Percentiles rank a stretch among this genome's conserved stretches.
These are phyloP conservation scores for Metschnikowia henanensis DNA, from an alignment of 805 yeast genomes.

Conservation along the genomic window DNA sequence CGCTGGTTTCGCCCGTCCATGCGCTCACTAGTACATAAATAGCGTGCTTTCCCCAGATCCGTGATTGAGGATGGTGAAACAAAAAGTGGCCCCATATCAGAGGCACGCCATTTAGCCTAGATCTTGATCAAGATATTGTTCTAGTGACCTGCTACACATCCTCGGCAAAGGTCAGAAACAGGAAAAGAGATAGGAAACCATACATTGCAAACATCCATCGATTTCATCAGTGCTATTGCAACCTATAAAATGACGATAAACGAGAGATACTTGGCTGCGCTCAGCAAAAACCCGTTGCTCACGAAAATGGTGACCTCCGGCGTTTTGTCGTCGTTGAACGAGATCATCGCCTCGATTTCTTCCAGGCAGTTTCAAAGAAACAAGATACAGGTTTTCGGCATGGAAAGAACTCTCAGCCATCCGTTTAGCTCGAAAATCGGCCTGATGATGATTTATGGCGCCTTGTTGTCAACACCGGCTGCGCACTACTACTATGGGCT, in stretches of 20 bases:
- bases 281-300: constrained; percentile 51
- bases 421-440: constrained; percentile 46
- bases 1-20: too few species aligned
- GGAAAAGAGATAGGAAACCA: too few species aligned
- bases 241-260: constrained; percentile 22
- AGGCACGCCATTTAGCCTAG: too few species aligned
- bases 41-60: too few species aligned
- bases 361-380: constrained; percentile 44
- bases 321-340: constrained; percentile 55
- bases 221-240: neutral
- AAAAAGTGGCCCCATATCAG: too few species aligned
- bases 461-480: constrained; percentile 54
- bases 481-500: constrained; percentile 52
- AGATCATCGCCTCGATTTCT: constrained; percentile 51
- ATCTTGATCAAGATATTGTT: too few species aligned
- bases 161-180: too few species aligned
- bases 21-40: too few species aligned
- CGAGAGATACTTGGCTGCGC: constrained; percentile 33
- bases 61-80: too few species aligned
- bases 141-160: neutral
- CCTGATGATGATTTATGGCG: constrained; percentile 57
- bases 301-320: constrained; percentile 62
- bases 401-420: constrained; percentile 33
- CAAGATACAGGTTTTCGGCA: constrained; percentile 12
- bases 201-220: too few species aligned